Evolutionary conservation across 176 grass and related monocot genomes (phyloP), one percentile per base, ranked within the genome.

Genomic region (Olyra latifolia): DNA sequence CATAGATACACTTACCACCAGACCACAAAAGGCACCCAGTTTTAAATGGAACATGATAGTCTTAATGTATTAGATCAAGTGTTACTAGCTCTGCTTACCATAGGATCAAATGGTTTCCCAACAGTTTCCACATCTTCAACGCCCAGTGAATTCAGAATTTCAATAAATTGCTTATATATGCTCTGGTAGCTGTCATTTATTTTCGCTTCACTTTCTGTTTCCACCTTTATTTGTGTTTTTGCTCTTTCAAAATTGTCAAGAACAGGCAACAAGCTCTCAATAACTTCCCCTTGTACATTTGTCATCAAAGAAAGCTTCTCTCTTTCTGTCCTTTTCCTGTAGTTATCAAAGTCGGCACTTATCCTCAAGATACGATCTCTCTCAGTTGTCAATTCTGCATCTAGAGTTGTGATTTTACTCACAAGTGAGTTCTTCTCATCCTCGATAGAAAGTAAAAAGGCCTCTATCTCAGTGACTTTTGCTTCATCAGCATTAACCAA

Each of bases 181-280:
- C 82, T 91, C 86, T 95, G 96, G 79, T 99, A 95, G 76, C 90
- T 99, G 54, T 81, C 79, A 76, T 99, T 99, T 75, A 99, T 91
- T 89, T 95, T 99, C 63, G 80, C 81, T 88, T 95, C 90, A 39
- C 67, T 74, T 77, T 95, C 90, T 1, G 88, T 93, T 88, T 99
- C 92, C 22, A 88, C 92, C 80, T 99, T 95, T 85, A 99, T 93
- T 79, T 99, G 92, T n/a, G 68, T 66, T 91, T 86, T 99, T 40
- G 96, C 96, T 76, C 96, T 95, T 87, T 99, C 92, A 68, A 95
- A 99, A 57, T 95, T 99, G 87, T 99, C 96, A 55, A 99, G 73
- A 85, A 95, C 96, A 62, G 92, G 92, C 75, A 99, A 91, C 75
- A 98, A 88, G 69, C 83, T 92, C 84, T 95, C 96, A 72, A 95